These are phyloP conservation scores for Eudorina sp. DNA, from an alignment of 139 green algal species.

Conservation along the genomic window DNA sequence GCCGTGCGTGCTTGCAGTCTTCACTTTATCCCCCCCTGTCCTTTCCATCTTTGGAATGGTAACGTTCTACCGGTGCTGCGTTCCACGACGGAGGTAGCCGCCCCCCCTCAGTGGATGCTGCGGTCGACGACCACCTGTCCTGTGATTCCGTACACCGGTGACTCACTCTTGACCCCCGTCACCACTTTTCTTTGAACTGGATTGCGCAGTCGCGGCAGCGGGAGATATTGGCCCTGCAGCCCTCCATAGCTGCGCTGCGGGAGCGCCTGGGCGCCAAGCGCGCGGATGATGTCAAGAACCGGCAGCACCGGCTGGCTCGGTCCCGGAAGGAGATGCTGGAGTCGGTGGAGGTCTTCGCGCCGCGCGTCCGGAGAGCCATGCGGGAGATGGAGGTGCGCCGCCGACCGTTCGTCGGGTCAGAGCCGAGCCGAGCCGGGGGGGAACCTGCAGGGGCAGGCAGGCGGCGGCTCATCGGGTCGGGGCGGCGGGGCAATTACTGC, in stretches of 20 bases:
- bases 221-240: not conserved
- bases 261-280: slow-evolving; percentile 28
- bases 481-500: too few species aligned
- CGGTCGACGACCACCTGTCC: too few species aligned
- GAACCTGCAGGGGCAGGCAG: not conserved
- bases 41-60: too few species aligned
- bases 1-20: too few species aligned
- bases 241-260: not conserved
- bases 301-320: not conserved
- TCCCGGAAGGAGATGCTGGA: not conserved
- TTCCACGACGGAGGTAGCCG: too few species aligned
- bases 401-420: not conserved
- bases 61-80: too few species aligned
- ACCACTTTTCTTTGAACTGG: too few species aligned
- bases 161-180: too few species aligned
- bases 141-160: too few species aligned
- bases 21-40: too few species aligned
- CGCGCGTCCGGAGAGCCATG: not conserved
- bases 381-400: slow-evolving; percentile 17
- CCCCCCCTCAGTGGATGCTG: too few species aligned
- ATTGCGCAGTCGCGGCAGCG: not conserved
- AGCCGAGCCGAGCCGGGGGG: not conserved
- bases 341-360: not conserved
- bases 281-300: not conserved
- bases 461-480: too few species aligned